These are phyloP conservation scores for Yamadazyma kitorensis DNA, from an alignment of 805 yeast genomes.

Conservation along the genomic window DNA sequence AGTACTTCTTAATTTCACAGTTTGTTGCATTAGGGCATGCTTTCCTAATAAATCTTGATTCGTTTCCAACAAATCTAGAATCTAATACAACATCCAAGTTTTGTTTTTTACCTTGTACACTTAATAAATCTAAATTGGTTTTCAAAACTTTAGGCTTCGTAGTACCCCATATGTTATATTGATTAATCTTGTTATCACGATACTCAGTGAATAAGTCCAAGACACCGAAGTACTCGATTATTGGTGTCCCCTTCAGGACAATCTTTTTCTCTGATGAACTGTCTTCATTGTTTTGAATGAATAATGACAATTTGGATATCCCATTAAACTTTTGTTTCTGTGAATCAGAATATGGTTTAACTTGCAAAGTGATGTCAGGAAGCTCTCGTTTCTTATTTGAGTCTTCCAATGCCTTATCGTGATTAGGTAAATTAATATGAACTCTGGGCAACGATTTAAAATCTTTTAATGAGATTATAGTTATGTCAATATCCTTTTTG, in stretches of 20 bases:
- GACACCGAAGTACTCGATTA: conserved; percentile 72
- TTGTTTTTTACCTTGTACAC: conserved; percentile 1
- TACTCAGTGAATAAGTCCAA: conserved; percentile 65
- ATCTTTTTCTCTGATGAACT: conserved; percentile 7
- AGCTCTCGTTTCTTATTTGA: conserved; percentile 21
- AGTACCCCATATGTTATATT: conserved; percentile 72
- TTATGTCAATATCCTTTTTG: conserved; percentile 10
- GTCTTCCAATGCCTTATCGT: conserved; percentile 28
- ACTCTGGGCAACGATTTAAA: conserved; percentile 30
- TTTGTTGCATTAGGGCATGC: conserved; percentile 67
- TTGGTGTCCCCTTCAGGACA: conserved; percentile 46
- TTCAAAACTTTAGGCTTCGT: conserved; percentile 44
- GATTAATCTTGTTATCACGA: conserved; percentile 64
- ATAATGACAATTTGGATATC: conserved; percentile 65
- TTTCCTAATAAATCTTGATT: conserved; percentile 69
- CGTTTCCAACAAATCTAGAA: conserved; percentile 76
- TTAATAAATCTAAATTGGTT: conserved; percentile 8
- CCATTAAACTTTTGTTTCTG: conserved; percentile 64
- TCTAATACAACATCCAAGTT: conserved; percentile 64
- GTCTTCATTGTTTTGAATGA: conserved; percentile 25
- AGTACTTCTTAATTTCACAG: conserved; percentile 56
- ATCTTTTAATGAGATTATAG: conserved; percentile 22
- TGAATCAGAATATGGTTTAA: conserved; percentile 58
- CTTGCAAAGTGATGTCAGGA: conserved; percentile 37
- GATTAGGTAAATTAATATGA: conserved; percentile 31